Evolutionary conservation across 192 early-diverging fungal genomes (phyloP), one percentile per base, ranked within the genome.

Genomic region (Backusella luteola): DNA sequence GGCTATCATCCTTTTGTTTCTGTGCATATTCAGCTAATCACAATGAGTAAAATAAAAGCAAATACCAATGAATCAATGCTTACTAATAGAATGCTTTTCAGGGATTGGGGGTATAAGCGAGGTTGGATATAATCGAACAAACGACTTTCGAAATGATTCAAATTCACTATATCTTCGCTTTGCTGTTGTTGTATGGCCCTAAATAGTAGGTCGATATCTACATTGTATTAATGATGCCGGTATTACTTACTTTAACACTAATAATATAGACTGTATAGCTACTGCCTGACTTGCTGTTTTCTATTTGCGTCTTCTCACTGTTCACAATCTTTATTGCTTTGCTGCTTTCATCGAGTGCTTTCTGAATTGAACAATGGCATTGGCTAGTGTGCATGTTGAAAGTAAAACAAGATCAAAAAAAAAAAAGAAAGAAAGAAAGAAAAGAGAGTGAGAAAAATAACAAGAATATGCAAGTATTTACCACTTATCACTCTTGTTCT

Each of bases 31-130:
- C 89, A 73, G 82, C 89, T 80, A 77, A 44, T 53, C 15, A n/a
- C 26, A 46, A 41, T 39, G 59, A 79, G 32, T 11, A 6, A 70
- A 59, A 21, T 4, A 14, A 34, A 26, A 53, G 17, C 4, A n/a
- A 6, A 63, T 63, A 49, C 1, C 19, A 35, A 42, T 34, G 14
- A n/a, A 52, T 32, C 26, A 14, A 23, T 71, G 86, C 77, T 87
- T 89, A 83, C 91, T 85, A 46, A 99, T 81, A 26, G 94, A 90
- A 86, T 99, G 96, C 85, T 99, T 99, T 73, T 97, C 96, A 17
- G 97, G 97, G 74, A 99, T 96, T 21, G 97, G 96, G 5, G 96
- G 96, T 17, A 98, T 88, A 59, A 96, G 91, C 39, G 93, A 77
- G 1, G 92, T 93, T 7, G 96, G 96, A 79, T 97, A 94, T 76